These are phyloP conservation scores for Penicillium janthinellum DNA, from an alignment of 2,329 filamentous ascomycete genomes.

Conservation along the genomic window DNA sequence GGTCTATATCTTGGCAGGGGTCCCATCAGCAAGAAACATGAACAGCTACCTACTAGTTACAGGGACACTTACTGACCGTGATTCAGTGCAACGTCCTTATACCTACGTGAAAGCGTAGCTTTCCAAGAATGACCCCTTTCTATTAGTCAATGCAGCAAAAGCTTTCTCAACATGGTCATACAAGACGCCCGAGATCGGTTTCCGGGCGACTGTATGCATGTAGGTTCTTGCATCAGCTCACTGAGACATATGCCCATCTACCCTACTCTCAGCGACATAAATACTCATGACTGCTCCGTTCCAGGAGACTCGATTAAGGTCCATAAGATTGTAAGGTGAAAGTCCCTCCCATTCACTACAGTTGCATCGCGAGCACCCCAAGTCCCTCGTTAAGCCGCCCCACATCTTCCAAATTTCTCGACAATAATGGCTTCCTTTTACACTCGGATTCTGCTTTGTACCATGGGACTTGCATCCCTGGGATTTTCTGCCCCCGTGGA, in stretches of 20 bases:
- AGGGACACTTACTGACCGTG: neutral
- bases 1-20: neutral
- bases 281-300: neutral
- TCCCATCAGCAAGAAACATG: no score
- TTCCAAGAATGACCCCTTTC: neutral
- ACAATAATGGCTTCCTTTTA: slow-evolving; percentile 6
- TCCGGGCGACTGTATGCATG: neutral
- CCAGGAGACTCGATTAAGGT: neutral
- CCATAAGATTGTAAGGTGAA: neutral
- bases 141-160: no score
- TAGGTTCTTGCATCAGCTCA: neutral
- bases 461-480: slow-evolving; percentile 11
- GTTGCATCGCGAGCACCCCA: neutral
- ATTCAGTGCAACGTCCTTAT: slow-evolving; percentile 12
- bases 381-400: neutral
- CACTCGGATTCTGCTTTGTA: slow-evolving; percentile 3
- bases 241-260: neutral
- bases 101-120: neutral
- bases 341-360: neutral
- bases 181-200: neutral
- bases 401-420: neutral
- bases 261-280: neutral
- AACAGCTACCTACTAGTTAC: slow-evolving; percentile 7
- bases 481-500: slow-evolving; percentile 10
- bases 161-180: neutral